A percentile compares a stretch with the other conserved stretches of the same genome.
Conservation (phyloP, 306 rosid species). For the Mimosa pudica region DNA sequence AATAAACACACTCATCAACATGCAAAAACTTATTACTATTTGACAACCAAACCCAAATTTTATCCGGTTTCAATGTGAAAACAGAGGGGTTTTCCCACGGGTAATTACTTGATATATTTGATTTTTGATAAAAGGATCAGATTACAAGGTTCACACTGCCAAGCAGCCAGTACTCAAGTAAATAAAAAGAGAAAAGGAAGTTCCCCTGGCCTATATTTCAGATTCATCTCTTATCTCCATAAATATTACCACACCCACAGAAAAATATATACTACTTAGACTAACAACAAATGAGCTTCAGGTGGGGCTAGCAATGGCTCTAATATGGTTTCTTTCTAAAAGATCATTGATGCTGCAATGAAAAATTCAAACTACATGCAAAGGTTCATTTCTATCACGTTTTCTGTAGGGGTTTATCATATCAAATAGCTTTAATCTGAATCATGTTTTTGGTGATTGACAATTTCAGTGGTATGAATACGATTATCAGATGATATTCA, state of each 20-base stretch:
- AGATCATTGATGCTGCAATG: neutral
- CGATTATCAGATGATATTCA: neutral
- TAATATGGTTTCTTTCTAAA: constrained; percentile 5
- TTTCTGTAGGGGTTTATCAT: neutral
- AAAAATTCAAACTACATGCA: neutral
- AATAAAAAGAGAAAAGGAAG: neutral
- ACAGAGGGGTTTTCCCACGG: too few species aligned
- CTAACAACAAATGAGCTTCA: neutral
- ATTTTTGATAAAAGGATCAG: constrained; percentile 19
- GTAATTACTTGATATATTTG: too few species aligned
- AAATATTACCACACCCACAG: neutral
- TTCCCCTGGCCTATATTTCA: neutral
- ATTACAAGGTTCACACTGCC: constrained; percentile 16
- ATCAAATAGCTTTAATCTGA: neutral
- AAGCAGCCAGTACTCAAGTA: neutral
- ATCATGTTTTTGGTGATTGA: neutral
- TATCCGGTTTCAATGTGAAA: too few species aligned
- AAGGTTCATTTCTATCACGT: neutral
- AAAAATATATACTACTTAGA: neutral
- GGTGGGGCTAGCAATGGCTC: constrained; percentile 8
- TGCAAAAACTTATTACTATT: too few species aligned
- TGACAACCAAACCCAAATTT: too few species aligned
- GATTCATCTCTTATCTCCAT: neutral
- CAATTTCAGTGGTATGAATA: neutral
- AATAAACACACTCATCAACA: too few species aligned